These are phyloP conservation scores for Euphrasia arctica DNA, from an alignment of 305 asterid species.

Conservation along the genomic window DNA sequence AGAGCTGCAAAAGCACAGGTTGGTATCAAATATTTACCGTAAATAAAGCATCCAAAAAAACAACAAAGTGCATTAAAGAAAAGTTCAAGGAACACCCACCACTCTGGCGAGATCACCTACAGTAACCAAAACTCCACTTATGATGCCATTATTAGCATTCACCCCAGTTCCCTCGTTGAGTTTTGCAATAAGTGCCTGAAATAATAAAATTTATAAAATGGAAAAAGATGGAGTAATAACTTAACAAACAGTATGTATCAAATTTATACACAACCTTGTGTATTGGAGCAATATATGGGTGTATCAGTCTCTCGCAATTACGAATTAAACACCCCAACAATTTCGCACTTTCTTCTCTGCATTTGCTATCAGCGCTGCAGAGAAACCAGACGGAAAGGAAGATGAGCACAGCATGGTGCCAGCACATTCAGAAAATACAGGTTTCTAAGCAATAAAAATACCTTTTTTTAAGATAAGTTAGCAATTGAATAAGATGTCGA, in stretches of 20 bases:
- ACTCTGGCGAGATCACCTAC: slow-evolving; percentile 99
- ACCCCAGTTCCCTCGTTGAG: slow-evolving; percentile 91
- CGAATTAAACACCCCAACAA: slow-evolving; percentile 97
- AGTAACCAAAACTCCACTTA: slow-evolving; percentile 94
- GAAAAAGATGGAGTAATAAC: slow-evolving; percentile 19
- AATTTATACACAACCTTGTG: slow-evolving; percentile 67
- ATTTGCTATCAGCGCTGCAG: slow-evolving; percentile 93
- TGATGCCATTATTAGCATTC: slow-evolving; percentile 89
- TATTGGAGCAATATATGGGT: slow-evolving; percentile 92
- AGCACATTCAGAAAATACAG: slow-evolving; percentile 18
- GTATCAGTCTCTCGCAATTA: slow-evolving; percentile 89
- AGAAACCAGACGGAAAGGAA: slow-evolving; percentile 18
- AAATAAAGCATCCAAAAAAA: slow-evolving; percentile 21
- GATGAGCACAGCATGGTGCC: slow-evolving; percentile 11
- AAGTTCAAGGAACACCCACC: slow-evolving; percentile 51
- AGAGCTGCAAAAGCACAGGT: not conserved
- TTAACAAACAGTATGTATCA: slow-evolving; percentile 12
- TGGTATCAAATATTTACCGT: slow-evolving; percentile 8
- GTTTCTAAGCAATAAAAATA: slow-evolving; percentile 30
- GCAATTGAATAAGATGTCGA: slow-evolving; percentile 91
- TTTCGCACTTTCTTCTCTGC: slow-evolving; percentile 99
- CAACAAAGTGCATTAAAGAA: slow-evolving; percentile 6
- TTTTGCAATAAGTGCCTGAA: slow-evolving; percentile 90
- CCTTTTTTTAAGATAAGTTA: slow-evolving; percentile 97
- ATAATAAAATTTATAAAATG: slow-evolving; percentile 21